These are phyloP conservation scores for Stramenopiles sp. DNA, from an alignment of 352 stramenopile genomes.

Conservation along the genomic window DNA sequence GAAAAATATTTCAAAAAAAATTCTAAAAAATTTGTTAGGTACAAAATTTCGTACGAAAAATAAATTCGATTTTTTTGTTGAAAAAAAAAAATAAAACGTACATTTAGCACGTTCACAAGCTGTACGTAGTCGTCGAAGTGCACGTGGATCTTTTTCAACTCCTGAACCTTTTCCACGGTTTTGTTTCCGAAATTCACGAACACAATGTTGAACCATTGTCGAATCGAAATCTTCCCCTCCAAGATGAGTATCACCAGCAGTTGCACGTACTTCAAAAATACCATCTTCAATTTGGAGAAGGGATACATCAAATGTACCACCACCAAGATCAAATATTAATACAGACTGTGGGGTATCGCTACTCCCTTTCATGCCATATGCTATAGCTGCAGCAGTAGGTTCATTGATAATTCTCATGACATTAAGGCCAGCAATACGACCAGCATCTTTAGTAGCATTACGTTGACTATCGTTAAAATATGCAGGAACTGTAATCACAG, in stretches of 20 bases:
- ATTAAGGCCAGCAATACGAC: slow-evolving; percentile 48
- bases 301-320: slow-evolving; percentile 91
- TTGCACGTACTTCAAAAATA: slow-evolving; percentile 85
- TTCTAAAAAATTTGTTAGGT: no score
- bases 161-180: slow-evolving; percentile 18
- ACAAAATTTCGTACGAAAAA: no score
- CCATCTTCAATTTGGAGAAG: slow-evolving; percentile 86
- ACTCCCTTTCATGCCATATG: slow-evolving; percentile 62
- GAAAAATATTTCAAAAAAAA: no score
- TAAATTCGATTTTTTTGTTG: no score
- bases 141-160: slow-evolving; percentile 31
- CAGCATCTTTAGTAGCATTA: slow-evolving; percentile 60
- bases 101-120: slow-evolving; percentile 84
- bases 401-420: slow-evolving; percentile 85
- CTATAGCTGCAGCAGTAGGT: slow-evolving; percentile 78
- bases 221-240: slow-evolving; percentile 27
- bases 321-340: slow-evolving; percentile 86
- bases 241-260: slow-evolving; percentile 50
- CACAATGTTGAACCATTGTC: slow-evolving; percentile 72
- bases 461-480: slow-evolving; percentile 79
- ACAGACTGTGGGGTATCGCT: slow-evolving; percentile 41
- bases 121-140: slow-evolving; percentile 61
- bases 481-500: slow-evolving; percentile 76
- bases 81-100: no score
- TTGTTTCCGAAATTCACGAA: slow-evolving; percentile 66